These are phyloP conservation scores for Microdochium nivale DNA, from an alignment of 2,329 filamentous ascomycete genomes.

Conservation along the genomic window DNA sequence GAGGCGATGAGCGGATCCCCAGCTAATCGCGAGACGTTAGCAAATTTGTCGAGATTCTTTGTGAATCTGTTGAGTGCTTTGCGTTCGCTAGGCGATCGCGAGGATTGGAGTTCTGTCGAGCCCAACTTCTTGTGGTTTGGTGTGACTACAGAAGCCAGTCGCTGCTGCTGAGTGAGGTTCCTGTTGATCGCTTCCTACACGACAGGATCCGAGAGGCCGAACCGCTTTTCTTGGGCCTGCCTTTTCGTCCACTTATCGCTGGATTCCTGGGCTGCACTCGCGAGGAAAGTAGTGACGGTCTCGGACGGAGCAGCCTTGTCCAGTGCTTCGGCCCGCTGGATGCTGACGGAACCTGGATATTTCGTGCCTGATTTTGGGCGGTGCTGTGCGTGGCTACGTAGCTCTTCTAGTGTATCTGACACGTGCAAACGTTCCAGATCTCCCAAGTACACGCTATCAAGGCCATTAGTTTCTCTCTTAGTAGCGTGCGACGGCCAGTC, in stretches of 20 bases:
- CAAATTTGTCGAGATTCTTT: slow-evolving; percentile 31
- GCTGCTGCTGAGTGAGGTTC: slow-evolving; percentile 34
- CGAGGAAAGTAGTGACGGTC: too few relatives aligned
- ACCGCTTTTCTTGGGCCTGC: slow-evolving; percentile 16
- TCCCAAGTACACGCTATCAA: background rate
- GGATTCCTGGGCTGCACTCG: too few relatives aligned
- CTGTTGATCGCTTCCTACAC: slow-evolving; percentile 36
- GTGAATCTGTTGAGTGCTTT: slow-evolving; percentile 31
- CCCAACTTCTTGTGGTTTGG: slow-evolving; percentile 2
- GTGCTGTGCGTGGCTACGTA: background rate
- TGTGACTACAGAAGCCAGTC: slow-evolving; percentile 24
- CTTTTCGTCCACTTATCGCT: background rate
- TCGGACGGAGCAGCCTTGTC: too few relatives aligned
- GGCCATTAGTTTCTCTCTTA: background rate
- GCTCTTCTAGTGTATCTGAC: background rate
- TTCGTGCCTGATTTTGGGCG: too few relatives aligned
- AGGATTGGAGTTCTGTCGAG: slow-evolving; percentile 19
- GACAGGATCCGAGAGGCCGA: slow-evolving; percentile 24
- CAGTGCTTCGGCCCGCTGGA: too few relatives aligned
- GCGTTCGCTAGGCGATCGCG: slow-evolving; percentile 30
- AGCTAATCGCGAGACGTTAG: slow-evolving; percentile 25
- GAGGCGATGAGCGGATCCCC: slow-evolving; percentile 29
- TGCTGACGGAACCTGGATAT: too few relatives aligned
- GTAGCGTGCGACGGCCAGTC: background rate
- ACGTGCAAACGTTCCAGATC: background rate